These are phyloP conservation scores for Onygenales sp. DNA, from an alignment of 2,329 filamentous ascomycete genomes.

Conservation along the genomic window DNA sequence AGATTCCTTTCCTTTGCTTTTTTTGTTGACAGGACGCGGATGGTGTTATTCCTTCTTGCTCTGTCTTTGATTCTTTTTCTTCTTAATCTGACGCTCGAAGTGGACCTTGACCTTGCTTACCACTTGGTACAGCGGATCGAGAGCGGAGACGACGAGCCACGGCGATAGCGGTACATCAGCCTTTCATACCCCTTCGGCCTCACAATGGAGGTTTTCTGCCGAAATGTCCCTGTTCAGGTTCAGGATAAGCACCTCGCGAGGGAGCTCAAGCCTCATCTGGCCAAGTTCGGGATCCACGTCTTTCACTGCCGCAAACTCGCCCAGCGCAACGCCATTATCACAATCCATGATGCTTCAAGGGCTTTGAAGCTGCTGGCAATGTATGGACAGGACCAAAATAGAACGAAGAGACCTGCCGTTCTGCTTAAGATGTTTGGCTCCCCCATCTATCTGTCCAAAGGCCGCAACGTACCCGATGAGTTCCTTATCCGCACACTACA, in stretches of 20 bases:
- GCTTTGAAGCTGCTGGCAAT: constrained; percentile 10
- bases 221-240: constrained; percentile 16
- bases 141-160: background rate
- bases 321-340: constrained; percentile 15
- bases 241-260: constrained; percentile 13
- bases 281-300: constrained; percentile 11
- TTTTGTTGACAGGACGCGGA: too few relatives aligned
- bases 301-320: constrained; percentile 15
- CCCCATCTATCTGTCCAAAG: constrained; percentile 12
- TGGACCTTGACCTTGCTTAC: too few relatives aligned
- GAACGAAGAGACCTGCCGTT: constrained; percentile 2
- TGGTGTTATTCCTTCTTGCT: too few relatives aligned
- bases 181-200: background rate
- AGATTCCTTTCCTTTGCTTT: too few relatives aligned
- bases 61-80: too few relatives aligned
- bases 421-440: constrained; percentile 12
- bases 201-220: constrained; percentile 19
- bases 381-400: constrained; percentile 11
- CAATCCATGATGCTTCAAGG: constrained; percentile 13
- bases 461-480: constrained; percentile 11
- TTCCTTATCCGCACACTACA: constrained; percentile 10
- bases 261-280: constrained; percentile 14
- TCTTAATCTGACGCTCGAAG: too few relatives aligned
- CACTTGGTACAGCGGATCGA: background rate
- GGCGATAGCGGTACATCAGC: background rate